phyloP scores from a whole-genome alignment of 2,329 filamentous ascomycete genomes.

The Hypoxylon sp. region DNA sequence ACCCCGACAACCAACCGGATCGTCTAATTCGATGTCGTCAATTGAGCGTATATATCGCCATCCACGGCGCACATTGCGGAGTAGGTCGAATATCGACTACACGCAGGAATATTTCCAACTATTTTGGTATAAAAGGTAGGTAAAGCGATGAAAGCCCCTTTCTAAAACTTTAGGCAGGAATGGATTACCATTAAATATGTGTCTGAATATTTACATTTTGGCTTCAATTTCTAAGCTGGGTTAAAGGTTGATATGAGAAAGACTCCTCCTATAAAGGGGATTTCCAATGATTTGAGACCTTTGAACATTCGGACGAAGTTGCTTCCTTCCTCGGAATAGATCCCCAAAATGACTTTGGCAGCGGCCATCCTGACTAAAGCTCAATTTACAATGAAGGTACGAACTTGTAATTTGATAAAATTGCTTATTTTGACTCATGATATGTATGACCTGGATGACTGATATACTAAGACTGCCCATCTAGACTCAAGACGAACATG shows the following conservation, averaged over 20 bases:
- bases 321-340: neutral
- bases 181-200: too few relatives aligned
- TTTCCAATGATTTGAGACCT: too few relatives aligned
- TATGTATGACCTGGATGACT: neutral
- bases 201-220: too few relatives aligned
- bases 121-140: neutral
- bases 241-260: too few relatives aligned
- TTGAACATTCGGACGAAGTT: too few relatives aligned
- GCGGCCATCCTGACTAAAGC: neutral
- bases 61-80: slow-evolving; percentile 28
- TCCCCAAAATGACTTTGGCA: neutral
- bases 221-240: too few relatives aligned
- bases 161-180: too few relatives aligned
- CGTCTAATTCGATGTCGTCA: slow-evolving; percentile 36
- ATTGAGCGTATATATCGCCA: slow-evolving; percentile 39
- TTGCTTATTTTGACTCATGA: neutral
- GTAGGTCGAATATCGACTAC: slow-evolving; percentile 9
- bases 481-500: neutral
- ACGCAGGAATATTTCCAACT: neutral
- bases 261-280: too few relatives aligned
- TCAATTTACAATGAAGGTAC: neutral
- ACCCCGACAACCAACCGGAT: slow-evolving; percentile 38
- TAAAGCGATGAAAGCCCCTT: neutral
- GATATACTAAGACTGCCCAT: neutral
- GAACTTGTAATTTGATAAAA: neutral